Evolutionary conservation across 2,329 filamentous ascomycete genomes (phyloP).

Genomic region (Clarireedia sp.): DNA sequence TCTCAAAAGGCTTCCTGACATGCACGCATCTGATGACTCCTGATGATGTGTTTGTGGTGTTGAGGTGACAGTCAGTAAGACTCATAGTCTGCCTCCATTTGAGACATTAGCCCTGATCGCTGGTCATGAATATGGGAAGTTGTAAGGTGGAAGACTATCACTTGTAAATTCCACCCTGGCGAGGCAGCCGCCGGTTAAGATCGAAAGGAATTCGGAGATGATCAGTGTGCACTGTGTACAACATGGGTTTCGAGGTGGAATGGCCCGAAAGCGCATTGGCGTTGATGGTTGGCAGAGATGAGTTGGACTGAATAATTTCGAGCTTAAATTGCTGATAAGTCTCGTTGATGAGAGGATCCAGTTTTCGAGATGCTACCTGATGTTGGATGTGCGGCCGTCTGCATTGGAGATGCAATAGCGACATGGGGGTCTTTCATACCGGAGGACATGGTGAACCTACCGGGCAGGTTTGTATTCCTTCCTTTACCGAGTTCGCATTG

Average conservation of each 20-base stretch:
- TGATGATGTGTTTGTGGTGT: conserved; percentile 5
- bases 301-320: conserved; percentile 2
- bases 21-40: conserved; percentile 1
- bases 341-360: conserved; percentile 1
- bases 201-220: conserved; percentile 1
- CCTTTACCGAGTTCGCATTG: conserved; percentile 2
- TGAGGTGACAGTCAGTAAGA: conserved; percentile 2
- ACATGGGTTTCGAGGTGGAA: conserved; percentile 3
- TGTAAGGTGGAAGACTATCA: conserved; percentile 4
- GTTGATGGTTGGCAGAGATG: conserved; percentile 6
- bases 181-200: conserved; percentile 3
- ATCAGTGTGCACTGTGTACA: conserved; percentile 3
- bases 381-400: conserved; percentile 13
- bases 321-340: conserved; percentile 6
- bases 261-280: conserved; percentile 3
- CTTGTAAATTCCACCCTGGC: not conserved
- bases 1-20: conserved; percentile 1
- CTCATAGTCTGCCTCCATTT: not conserved
- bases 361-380: conserved; percentile 13
- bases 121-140: conserved; percentile 1
- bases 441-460: conserved; percentile 8
- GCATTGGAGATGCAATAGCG: conserved; percentile 14
- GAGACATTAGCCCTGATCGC: conserved; percentile 4
- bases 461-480: conserved; percentile 11
- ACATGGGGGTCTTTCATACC: conserved; percentile 9